Percentiles rank a stretch among this genome's conserved stretches.
Conservation (phyloP, 345 rosid genomes). For the Balakata baccata region DNA sequence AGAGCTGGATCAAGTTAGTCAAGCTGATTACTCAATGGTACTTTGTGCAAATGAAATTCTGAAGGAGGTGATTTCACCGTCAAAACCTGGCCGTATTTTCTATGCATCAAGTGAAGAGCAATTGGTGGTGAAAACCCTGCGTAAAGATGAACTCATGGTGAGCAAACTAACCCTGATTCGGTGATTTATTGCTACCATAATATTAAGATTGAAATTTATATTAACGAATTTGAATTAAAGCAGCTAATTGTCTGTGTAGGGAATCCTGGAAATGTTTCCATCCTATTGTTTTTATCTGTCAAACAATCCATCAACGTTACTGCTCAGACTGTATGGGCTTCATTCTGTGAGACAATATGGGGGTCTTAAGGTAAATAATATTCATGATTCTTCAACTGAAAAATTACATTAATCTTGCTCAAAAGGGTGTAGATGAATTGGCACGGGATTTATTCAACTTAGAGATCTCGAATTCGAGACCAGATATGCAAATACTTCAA, state of each 20-base stretch:
- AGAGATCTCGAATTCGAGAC: too few species aligned
- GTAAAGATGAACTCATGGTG: constrained; percentile 46
- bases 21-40: background rate
- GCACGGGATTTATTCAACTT: too few species aligned
- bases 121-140: constrained; percentile 42
- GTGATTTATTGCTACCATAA: too few species aligned
- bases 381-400: too few species aligned
- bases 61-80: constrained; percentile 8
- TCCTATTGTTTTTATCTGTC: constrained; percentile 40
- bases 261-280: constrained; percentile 43
- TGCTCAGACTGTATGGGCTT: constrained; percentile 51
- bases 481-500: too few species aligned
- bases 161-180: background rate
- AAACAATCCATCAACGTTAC: constrained; percentile 33
- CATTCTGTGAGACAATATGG: constrained; percentile 30
- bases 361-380: too few species aligned
- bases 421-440: too few species aligned
- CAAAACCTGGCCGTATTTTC: constrained; percentile 40
- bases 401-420: too few species aligned
- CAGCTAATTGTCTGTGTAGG: constrained; percentile 23
- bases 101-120: constrained; percentile 40
- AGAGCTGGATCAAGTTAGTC: background rate
- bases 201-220: too few species aligned
- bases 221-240: background rate
- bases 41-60: background rate